Percentiles rank a stretch among this genome's conserved stretches.
Evolutionary conservation across 1,284 basidiomycete species (phyloP).

Genomic region (Irpex sp.): DNA sequence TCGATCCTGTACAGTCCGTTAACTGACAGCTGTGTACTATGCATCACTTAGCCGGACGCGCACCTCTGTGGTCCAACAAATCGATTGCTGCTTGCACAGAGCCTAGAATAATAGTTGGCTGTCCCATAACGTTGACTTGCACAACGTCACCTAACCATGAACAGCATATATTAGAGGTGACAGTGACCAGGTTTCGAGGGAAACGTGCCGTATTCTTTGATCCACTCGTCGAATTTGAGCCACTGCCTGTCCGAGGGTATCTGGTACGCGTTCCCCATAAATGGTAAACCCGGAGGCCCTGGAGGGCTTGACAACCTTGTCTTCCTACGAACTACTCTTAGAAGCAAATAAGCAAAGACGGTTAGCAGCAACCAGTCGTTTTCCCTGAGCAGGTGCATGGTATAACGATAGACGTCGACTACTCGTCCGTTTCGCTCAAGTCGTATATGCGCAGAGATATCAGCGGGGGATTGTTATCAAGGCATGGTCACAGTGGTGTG

Average conservation of each 20-base stretch:
- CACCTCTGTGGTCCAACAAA: slow-evolving; percentile 28
- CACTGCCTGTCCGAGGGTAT: slow-evolving; percentile 29
- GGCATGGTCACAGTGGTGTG: too few species aligned
- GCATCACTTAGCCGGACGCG: neutral
- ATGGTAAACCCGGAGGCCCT: slow-evolving; percentile 24
- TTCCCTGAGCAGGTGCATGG: neutral
- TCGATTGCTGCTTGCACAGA: slow-evolving; percentile 28
- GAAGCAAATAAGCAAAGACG: neutral
- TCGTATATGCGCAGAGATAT: neutral
- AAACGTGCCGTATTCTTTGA: slow-evolving; percentile 25
- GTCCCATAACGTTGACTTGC: slow-evolving; percentile 26
- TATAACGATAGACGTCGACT: neutral
- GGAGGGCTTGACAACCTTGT: slow-evolving; percentile 16
- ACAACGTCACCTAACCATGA: slow-evolving; percentile 26
- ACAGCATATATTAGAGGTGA: neutral
- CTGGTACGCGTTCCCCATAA: slow-evolving; percentile 29
- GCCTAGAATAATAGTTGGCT: slow-evolving; percentile 28
- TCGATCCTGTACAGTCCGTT: slow-evolving; percentile 20
- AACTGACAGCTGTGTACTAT: slow-evolving; percentile 12
- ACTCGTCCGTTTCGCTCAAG: neutral
- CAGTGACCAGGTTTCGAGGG: neutral
- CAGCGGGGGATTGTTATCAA: too few species aligned
- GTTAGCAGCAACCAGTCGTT: neutral
- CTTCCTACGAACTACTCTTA: neutral
- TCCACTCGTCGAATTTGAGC: slow-evolving; percentile 31